Conservation (phyloP, 352 stramenopile species). For the Pythium vanterpoolii region DNA sequence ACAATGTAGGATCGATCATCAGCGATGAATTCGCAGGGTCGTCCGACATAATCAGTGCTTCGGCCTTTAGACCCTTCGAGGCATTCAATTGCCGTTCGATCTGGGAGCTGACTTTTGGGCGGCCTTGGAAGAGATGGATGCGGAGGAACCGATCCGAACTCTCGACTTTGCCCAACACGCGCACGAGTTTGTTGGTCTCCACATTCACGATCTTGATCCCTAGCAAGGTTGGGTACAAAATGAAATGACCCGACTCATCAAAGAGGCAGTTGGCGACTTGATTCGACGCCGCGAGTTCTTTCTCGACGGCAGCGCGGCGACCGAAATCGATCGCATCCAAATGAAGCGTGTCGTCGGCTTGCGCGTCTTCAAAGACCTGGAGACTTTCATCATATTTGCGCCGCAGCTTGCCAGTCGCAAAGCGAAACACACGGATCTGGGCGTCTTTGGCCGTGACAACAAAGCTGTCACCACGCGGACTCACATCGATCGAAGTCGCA, state of each 20-base stretch:
- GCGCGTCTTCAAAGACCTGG: slow-evolving; percentile 86
- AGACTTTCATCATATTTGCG: slow-evolving; percentile 90
- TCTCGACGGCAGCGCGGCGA: slow-evolving; percentile 80
- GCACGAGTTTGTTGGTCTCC: slow-evolving; percentile 90
- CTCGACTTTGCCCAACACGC: slow-evolving; percentile 94
- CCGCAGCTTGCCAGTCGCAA: slow-evolving; percentile 84
- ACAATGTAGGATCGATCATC: slow-evolving; percentile 86
- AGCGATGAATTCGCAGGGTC: slow-evolving; percentile 32
- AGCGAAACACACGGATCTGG: slow-evolving; percentile 89
- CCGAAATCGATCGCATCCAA: slow-evolving; percentile 89
- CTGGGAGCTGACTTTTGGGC: slow-evolving; percentile 96
- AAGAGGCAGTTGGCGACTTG: slow-evolving; percentile 89
- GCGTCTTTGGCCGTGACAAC: slow-evolving; percentile 86
- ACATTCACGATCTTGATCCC: slow-evolving; percentile 98
- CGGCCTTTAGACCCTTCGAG: slow-evolving; percentile 45
- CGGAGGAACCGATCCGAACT: slow-evolving; percentile 94
- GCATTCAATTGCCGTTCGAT: slow-evolving; percentile 82
- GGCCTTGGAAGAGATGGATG: slow-evolving; percentile 93
- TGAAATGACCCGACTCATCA: slow-evolving; percentile 94
- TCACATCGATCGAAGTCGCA: slow-evolving; percentile 76
- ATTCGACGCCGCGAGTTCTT: slow-evolving; percentile 57
- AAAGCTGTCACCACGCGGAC: slow-evolving; percentile 66
- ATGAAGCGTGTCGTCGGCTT: slow-evolving; percentile 66
- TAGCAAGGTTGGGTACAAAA: slow-evolving; percentile 94
- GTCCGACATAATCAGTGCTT: slow-evolving; percentile 64